A percentile compares a stretch with the other conserved stretches of the same genome.
Conservation (phyloP, 1,139 yeast genomes). For the Suhomyces bokatorum region DNA sequence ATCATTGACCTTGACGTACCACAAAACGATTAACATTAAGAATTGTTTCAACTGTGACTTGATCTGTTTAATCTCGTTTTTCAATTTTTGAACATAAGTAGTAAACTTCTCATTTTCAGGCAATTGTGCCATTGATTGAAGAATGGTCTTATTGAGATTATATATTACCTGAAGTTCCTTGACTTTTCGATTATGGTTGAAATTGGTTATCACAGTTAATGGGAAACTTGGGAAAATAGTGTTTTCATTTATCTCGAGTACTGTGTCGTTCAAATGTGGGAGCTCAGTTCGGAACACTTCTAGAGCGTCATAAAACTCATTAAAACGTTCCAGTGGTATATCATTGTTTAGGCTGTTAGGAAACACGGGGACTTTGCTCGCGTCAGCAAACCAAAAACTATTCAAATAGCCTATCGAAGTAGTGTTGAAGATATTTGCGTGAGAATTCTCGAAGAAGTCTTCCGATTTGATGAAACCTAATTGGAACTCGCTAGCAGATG, state of each 20-base stretch:
- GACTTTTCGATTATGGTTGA: conserved; percentile 24
- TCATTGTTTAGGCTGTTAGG: conserved; percentile 13
- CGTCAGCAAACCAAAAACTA: conserved; percentile 19
- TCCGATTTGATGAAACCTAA: conserved; percentile 20
- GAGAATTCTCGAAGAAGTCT: background rate
- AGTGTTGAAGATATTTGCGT: background rate
- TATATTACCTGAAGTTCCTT: conserved; percentile 28
- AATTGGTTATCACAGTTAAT: conserved; percentile 20
- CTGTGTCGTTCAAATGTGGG: conserved; percentile 6
- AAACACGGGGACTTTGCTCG: conserved; percentile 26
- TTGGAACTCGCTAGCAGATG: conserved; percentile 27
- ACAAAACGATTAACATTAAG: conserved; percentile 22
- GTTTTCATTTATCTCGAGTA: background rate
- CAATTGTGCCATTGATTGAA: conserved; percentile 19
- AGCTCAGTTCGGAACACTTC: conserved; percentile 22
- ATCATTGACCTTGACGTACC: conserved; percentile 12
- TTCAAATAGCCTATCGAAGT: conserved; percentile 21
- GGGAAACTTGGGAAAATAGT: conserved; percentile 12
- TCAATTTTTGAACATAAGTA: conserved; percentile 2
- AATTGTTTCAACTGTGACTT: conserved; percentile 17
- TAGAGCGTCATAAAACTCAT: conserved; percentile 10
- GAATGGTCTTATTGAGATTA: conserved; percentile 27
- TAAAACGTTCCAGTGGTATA: conserved; percentile 10
- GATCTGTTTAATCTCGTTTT: conserved; percentile 17
- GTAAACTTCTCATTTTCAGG: conserved; percentile 2